Percentiles rank a stretch among this genome's conserved stretches.
These are phyloP conservation scores for Phenoliferia sp. DNA, from an alignment of 1,284 basidiomycete genomes.

Conservation along the genomic window DNA sequence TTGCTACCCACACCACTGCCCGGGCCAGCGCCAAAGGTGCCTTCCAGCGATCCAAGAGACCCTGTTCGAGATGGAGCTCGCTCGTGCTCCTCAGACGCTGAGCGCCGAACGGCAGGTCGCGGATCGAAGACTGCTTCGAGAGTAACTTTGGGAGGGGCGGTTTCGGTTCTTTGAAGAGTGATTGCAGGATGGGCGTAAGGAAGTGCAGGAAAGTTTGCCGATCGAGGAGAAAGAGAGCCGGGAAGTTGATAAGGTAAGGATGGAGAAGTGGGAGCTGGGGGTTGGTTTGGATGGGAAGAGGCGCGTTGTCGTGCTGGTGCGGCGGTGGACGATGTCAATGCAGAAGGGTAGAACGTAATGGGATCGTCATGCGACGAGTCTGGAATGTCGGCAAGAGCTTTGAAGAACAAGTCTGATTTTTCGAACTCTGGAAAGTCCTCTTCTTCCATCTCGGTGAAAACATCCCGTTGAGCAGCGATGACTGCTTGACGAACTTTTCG, in stretches of 20 bases:
- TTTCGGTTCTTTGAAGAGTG: conserved; percentile 19
- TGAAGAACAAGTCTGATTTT: conserved; percentile 81
- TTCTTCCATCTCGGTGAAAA: conserved; percentile 79
- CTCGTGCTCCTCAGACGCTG: conserved; percentile 1
- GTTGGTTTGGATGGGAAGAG: conserved; percentile 13
- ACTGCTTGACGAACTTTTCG: conserved; percentile 67
- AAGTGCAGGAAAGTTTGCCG: not conserved
- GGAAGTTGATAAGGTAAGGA: not conserved
- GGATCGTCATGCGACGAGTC: not conserved
- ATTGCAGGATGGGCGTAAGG: conserved; percentile 5
- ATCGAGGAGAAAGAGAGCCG: conserved; percentile 2
- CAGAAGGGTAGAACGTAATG: not conserved
- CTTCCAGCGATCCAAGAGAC: conserved; percentile 22
- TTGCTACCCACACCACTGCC: too few species aligned
- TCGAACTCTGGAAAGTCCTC: conserved; percentile 83
- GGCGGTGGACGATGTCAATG: conserved; percentile 35
- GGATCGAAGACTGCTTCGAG: conserved; percentile 17
- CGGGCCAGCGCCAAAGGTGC: too few species aligned
- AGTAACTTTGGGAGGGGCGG: conserved; percentile 25
- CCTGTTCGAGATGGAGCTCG: conserved; percentile 9
- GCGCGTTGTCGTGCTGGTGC: conserved; percentile 21
- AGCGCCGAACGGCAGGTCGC: not conserved
- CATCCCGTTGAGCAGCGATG: conserved; percentile 74
- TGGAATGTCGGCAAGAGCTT: conserved; percentile 67
- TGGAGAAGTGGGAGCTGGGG: conserved; percentile 5